Evolutionary conservation across 306 rosid genomes (phyloP).

Genomic region (Rosa multiflora): DNA sequence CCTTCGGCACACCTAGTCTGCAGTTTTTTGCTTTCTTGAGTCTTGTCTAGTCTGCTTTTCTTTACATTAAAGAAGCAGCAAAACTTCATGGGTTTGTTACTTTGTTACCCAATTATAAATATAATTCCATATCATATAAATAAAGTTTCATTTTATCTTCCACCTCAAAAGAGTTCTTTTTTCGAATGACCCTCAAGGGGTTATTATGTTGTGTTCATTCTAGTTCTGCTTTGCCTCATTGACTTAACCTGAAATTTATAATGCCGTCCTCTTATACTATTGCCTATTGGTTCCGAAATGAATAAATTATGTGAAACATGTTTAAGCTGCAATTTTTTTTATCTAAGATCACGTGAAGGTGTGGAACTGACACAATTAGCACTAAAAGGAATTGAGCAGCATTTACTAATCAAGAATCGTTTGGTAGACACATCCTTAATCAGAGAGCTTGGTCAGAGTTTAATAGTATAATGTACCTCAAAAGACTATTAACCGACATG

Average conservation of each 20-base stretch:
- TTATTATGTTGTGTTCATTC: background rate
- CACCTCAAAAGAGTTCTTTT: background rate
- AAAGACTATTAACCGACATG: background rate
- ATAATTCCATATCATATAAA: slow-evolving; percentile 11
- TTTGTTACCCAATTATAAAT: slow-evolving; percentile 21
- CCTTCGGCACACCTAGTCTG: slow-evolving; percentile 3
- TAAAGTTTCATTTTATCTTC: background rate
- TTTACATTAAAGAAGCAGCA: slow-evolving; percentile 26
- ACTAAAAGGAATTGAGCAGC: background rate
- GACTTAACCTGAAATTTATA: background rate
- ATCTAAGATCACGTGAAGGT: background rate
- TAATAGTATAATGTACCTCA: background rate
- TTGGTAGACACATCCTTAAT: background rate
- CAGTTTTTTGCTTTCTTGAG: slow-evolving; percentile 5
- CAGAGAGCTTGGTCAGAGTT: background rate
- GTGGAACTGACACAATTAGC: background rate
- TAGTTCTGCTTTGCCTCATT: background rate
- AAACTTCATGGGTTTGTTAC: slow-evolving; percentile 14
- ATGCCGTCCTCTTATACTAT: background rate
- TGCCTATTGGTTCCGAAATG: background rate
- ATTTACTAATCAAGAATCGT: slow-evolving; percentile 7
- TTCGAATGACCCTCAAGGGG: too few species aligned
- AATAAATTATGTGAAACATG: background rate
- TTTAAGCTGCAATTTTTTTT: background rate
- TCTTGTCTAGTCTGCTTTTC: slow-evolving; percentile 8